These are phyloP conservation scores for Pisolithus marmoratus DNA, from an alignment of 768 basidiomycete genomes.

Conservation along the genomic window DNA sequence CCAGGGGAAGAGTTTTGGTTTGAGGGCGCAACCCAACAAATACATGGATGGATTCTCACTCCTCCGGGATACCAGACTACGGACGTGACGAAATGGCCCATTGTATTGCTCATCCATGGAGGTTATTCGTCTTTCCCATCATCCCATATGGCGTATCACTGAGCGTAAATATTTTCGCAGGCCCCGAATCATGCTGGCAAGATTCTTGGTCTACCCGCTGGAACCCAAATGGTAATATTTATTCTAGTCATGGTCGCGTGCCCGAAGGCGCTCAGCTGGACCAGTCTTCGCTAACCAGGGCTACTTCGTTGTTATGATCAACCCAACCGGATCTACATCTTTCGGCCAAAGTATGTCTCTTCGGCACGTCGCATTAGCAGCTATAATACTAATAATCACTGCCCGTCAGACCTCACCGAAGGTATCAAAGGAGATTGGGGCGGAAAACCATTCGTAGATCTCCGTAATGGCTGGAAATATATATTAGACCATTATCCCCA, in stretches of 20 bases:
- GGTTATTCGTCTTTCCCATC: conserved; percentile 29
- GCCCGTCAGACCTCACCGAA: conserved; percentile 62
- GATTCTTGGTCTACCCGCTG: conserved; percentile 90
- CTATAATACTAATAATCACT: background rate
- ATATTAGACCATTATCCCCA: conserved; percentile 63
- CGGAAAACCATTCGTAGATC: conserved; percentile 77
- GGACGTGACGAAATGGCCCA: conserved; percentile 71
- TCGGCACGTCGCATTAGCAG: background rate
- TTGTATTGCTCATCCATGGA: conserved; percentile 77
- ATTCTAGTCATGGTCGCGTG: background rate
- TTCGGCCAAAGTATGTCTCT: conserved; percentile 70
- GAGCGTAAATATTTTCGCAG: conserved; percentile 25
- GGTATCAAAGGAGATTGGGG: conserved; percentile 80
- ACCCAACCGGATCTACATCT: conserved; percentile 91
- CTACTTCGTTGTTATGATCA: conserved; percentile 82
- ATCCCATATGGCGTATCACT: background rate
- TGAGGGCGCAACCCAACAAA: conserved; percentile 67
- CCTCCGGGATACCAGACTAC: conserved; percentile 70
- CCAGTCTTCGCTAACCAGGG: conserved; percentile 81
- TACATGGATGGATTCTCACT: conserved; percentile 83
- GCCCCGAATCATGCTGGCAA: conserved; percentile 82
- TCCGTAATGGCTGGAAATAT: conserved; percentile 71
- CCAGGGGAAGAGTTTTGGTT: conserved; percentile 85
- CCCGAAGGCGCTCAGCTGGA: background rate
- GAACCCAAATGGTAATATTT: conserved; percentile 72